Percentiles rank a stretch among this genome's conserved stretches.
These are phyloP conservation scores for Sinapis alba DNA, from an alignment of 441 rosid genomes.

Conservation along the genomic window DNA sequence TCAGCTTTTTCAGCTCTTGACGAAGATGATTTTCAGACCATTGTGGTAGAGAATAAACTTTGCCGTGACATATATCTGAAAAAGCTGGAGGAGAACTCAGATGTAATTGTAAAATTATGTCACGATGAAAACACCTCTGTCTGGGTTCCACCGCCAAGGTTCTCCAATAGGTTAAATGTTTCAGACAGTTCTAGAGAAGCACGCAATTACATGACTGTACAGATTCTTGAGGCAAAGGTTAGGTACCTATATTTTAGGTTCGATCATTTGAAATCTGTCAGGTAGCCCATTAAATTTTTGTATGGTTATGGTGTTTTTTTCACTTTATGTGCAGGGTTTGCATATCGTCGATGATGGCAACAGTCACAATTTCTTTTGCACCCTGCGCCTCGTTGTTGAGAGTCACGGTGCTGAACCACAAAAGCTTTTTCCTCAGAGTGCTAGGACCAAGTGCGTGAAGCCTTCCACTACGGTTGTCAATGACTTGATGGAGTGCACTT, in stretches of 20 bases:
- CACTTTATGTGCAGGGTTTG: constrained; percentile 66
- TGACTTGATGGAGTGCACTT: constrained; percentile 54
- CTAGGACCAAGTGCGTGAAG: constrained; percentile 96
- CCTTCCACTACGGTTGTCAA: constrained; percentile 54
- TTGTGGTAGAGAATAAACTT: constrained; percentile 85
- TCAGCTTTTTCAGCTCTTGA: constrained; percentile 86
- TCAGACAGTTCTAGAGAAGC: constrained; percentile 85
- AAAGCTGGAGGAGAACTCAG: constrained; percentile 69
- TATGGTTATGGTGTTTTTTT: constrained; percentile 15
- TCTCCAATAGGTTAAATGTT: constrained; percentile 83
- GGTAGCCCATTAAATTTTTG: not conserved
- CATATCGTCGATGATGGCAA: constrained; percentile 89
- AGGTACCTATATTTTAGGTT: constrained; percentile 49
- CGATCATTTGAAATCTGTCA: constrained; percentile 2
- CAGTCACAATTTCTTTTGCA: constrained; percentile 90
- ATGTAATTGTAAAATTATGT: constrained; percentile 58
- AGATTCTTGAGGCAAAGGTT: constrained; percentile 93
- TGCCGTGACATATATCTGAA: constrained; percentile 87
- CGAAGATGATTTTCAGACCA: constrained; percentile 94
- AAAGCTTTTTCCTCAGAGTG: constrained; percentile 97
- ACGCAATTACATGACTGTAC: constrained; percentile 73
- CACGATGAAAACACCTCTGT: constrained; percentile 63
- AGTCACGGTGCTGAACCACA: constrained; percentile 86
- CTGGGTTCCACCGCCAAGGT: constrained; percentile 98
- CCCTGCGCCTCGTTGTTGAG: constrained; percentile 84